phyloP scores from a whole-genome alignment of 2,329 filamentous ascomycete species.

The Hypomyces rosellus region DNA sequence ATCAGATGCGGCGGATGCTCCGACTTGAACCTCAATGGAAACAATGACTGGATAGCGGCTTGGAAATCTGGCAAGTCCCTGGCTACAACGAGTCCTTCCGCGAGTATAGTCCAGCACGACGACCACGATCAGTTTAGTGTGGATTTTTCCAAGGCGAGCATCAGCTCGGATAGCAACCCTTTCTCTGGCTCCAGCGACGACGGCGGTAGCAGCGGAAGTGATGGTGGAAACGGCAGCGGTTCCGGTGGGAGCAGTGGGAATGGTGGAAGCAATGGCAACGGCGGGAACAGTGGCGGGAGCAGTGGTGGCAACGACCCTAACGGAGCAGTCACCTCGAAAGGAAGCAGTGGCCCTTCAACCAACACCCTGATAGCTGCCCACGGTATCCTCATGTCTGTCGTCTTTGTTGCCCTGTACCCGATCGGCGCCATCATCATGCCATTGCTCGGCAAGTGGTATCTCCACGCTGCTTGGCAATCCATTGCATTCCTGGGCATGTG shows the following conservation, averaged over 20 bases:
- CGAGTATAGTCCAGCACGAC: slow-evolving; percentile 42
- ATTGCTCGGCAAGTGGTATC: slow-evolving; percentile 47
- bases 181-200: slow-evolving; percentile 30
- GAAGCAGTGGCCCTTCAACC: slow-evolving; percentile 14
- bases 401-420: slow-evolving; percentile 54
- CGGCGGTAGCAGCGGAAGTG: slow-evolving; percentile 4
- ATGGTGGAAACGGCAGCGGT: background rate
- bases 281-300: slow-evolving; percentile 2
- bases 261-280: background rate
- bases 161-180: slow-evolving; percentile 46
- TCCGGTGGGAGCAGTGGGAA: slow-evolving; percentile 1
- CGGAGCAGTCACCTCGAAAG: slow-evolving; percentile 10
- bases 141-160: slow-evolving; percentile 41
- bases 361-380: slow-evolving; percentile 37
- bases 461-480: slow-evolving; percentile 53
- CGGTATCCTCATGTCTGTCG: slow-evolving; percentile 55
- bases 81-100: slow-evolving; percentile 33
- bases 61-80: slow-evolving; percentile 45
- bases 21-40: slow-evolving; percentile 36
- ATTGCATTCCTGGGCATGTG: slow-evolving; percentile 52
- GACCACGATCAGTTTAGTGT: slow-evolving; percentile 37
- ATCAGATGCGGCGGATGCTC: slow-evolving; percentile 49
- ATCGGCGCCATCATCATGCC: slow-evolving; percentile 56
- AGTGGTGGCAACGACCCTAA: slow-evolving; percentile 8
- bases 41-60: slow-evolving; percentile 46